Percentiles rank a stretch among this genome's conserved stretches.
These are phyloP conservation scores for Sporisorium reilianum DNA, from an alignment of 1,284 basidiomycete genomes.

Conservation along the genomic window DNA sequence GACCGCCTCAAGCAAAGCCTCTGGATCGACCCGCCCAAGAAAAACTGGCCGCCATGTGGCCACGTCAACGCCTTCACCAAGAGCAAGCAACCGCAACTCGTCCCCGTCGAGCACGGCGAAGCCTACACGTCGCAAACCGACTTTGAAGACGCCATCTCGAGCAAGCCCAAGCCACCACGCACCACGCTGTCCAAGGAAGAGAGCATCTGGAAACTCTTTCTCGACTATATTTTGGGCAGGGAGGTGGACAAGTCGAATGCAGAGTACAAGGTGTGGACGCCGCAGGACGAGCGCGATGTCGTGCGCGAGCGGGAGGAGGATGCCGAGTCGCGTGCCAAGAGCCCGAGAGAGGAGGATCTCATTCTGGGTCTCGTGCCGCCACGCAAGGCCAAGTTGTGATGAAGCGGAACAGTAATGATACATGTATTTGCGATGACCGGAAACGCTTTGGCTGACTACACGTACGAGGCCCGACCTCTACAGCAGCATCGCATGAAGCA, in stretches of 20 bases:
- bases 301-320: slow-evolving; percentile 31
- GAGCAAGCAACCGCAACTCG: slow-evolving; percentile 28
- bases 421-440: background rate
- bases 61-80: slow-evolving; percentile 51
- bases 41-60: slow-evolving; percentile 51
- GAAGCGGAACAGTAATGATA: slow-evolving; percentile 2
- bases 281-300: slow-evolving; percentile 42
- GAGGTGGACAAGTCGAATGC: slow-evolving; percentile 33
- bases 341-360: slow-evolving; percentile 29
- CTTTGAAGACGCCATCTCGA: slow-evolving; percentile 27
- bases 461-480: background rate
- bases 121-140: slow-evolving; percentile 41
- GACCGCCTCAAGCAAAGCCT: slow-evolving; percentile 49
- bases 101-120: slow-evolving; percentile 50
- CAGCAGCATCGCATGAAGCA: background rate
- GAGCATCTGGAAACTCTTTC: slow-evolving; percentile 55
- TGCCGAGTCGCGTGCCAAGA: slow-evolving; percentile 12
- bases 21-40: slow-evolving; percentile 56
- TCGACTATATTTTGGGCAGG: slow-evolving; percentile 47
- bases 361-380: slow-evolving; percentile 30
- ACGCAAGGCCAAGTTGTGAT: slow-evolving; percentile 29
- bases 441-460: background rate
- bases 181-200: slow-evolving; percentile 50
- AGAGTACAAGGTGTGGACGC: slow-evolving; percentile 43
- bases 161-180: slow-evolving; percentile 22